phyloP scores from a whole-genome alignment of 768 basidiomycete genomes.

The Udeniomyces megalosporus region DNA sequence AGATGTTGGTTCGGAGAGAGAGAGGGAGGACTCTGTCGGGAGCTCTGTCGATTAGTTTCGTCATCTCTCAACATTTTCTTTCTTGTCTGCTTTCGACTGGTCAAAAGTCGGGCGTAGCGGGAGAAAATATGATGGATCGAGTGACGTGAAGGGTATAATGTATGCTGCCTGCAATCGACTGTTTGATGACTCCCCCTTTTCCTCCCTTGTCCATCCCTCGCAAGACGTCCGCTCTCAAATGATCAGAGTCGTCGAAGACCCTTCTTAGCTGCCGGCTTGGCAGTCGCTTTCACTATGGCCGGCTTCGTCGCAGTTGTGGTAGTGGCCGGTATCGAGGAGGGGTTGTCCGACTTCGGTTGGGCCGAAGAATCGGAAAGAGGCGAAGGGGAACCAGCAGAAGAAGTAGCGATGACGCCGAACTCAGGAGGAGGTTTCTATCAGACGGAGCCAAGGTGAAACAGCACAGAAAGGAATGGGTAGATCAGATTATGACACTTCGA shows the following conservation, averaged over 20 bases:
- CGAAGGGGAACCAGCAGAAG: background rate
- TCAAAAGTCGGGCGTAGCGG: too few species aligned
- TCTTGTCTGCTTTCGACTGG: too few species aligned
- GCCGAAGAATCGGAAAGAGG: background rate
- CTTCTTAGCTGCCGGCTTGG: constrained; percentile 6
- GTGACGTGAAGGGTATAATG: too few species aligned
- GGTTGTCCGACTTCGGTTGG: background rate
- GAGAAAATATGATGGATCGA: too few species aligned
- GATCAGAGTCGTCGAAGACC: constrained; percentile 12
- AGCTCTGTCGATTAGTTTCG: too few species aligned
- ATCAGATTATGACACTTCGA: background rate
- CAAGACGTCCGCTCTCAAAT: too few species aligned
- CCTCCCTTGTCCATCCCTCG: too few species aligned
- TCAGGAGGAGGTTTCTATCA: constrained; percentile 12
- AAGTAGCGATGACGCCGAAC: background rate
- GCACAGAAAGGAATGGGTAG: background rate
- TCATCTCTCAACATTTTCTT: too few species aligned
- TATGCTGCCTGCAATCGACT: too few species aligned
- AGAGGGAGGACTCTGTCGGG: too few species aligned
- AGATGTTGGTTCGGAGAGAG: background rate
- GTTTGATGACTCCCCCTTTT: too few species aligned
- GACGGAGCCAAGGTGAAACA: too few species aligned
- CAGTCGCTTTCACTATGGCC: background rate
- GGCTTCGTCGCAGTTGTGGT: background rate
- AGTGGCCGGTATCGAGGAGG: background rate